A percentile compares a stretch with the other conserved stretches of the same genome.
These are phyloP conservation scores for Fusarium azukiicola DNA, from an alignment of 2,329 filamentous ascomycete species.

Conservation along the genomic window DNA sequence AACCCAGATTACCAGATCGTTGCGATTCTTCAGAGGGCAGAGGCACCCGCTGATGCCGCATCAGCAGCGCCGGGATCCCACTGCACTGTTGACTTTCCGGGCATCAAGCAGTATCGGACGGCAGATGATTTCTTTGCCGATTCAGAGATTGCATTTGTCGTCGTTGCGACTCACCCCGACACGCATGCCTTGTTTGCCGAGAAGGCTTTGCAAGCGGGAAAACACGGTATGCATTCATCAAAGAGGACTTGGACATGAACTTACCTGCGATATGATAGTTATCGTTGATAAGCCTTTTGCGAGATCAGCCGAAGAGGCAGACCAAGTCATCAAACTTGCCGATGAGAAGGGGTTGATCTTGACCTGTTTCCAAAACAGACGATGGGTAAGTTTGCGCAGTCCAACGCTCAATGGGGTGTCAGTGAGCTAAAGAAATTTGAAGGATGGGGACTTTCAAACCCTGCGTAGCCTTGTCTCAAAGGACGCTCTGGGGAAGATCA, in stretches of 20 bases:
- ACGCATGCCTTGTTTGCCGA: constrained; percentile 47
- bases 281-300: constrained; percentile 52
- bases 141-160: constrained; percentile 77
- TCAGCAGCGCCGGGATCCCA: constrained; percentile 58
- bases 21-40: constrained; percentile 71
- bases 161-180: constrained; percentile 65
- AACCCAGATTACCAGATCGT: constrained; percentile 69
- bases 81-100: constrained; percentile 71
- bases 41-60: constrained; percentile 58
- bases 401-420: neutral
- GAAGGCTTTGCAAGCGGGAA: constrained; percentile 40
- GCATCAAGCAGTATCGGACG: constrained; percentile 77
- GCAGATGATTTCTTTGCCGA: constrained; percentile 80
- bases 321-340: constrained; percentile 42
- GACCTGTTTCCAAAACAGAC: constrained; percentile 50
- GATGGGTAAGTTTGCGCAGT: constrained; percentile 38
- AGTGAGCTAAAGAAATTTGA: neutral
- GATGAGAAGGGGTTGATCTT: constrained; percentile 45
- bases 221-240: constrained; percentile 39
- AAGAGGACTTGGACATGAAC: neutral
- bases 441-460: constrained; percentile 51
- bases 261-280: constrained; percentile 23
- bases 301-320: constrained; percentile 41
- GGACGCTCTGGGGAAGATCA: constrained; percentile 71
- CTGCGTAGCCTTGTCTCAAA: constrained; percentile 36